Percentiles rank a stretch among this genome's conserved stretches.
Conservation (phyloP, 23 red algal species). For the Cyanidioschyzon merolae region DNA sequence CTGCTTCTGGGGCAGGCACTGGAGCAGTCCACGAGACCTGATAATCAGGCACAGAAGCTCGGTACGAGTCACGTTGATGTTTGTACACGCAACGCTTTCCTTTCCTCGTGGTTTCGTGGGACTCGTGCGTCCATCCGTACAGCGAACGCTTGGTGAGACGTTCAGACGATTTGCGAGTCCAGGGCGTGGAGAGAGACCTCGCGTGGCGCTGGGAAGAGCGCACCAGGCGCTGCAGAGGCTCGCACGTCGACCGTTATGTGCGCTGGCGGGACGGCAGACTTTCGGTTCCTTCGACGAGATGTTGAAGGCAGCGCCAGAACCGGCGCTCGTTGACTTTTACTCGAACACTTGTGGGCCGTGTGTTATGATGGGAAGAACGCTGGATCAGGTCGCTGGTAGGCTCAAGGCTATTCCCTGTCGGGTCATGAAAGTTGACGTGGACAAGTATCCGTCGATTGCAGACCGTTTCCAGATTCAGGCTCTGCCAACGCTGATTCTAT, state of each 20-base stretch:
- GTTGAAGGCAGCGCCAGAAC: background rate
- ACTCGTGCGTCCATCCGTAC: too few species aligned
- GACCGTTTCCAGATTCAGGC: background rate
- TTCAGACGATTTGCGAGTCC: too few species aligned
- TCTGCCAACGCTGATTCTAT: conserved; percentile 1
- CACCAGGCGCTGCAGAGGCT: too few species aligned
- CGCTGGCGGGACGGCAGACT: background rate
- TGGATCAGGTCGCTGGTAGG: background rate
- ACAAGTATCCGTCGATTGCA: background rate
- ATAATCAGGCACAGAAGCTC: too few species aligned
- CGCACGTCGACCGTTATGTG: background rate
- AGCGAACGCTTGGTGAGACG: too few species aligned
- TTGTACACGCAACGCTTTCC: too few species aligned
- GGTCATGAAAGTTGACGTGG: conserved; percentile 16
- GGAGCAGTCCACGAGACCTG: too few species aligned
- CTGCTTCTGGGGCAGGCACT: too few species aligned
- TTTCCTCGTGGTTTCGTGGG: too few species aligned
- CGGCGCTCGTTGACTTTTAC: conserved; percentile 18
- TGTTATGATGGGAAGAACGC: background rate
- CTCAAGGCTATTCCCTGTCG: background rate
- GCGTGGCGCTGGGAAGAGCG: too few species aligned
- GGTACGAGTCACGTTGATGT: too few species aligned
- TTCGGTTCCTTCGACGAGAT: conserved; percentile 4
- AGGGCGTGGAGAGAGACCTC: too few species aligned
- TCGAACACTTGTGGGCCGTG: conserved; percentile 5